Percentiles rank a stretch among this genome's conserved stretches.
Evolutionary conservation across 1,284 basidiomycete genomes (phyloP).

Genomic region (Megacollybia platyphylla): DNA sequence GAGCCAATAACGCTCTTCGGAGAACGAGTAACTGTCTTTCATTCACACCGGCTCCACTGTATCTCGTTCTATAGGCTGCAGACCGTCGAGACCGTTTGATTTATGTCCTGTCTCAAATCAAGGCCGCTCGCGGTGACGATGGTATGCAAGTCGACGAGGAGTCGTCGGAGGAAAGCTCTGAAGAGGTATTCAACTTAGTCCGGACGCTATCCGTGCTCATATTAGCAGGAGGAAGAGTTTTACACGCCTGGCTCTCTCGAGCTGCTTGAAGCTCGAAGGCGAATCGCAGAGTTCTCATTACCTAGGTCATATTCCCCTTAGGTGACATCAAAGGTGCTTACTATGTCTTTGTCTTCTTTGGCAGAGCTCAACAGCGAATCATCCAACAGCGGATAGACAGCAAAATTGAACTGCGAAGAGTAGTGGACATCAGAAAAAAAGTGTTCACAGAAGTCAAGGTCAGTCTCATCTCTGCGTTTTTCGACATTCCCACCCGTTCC

Average conservation of each 20-base stretch:
- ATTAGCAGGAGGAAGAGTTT: constrained; percentile 77
- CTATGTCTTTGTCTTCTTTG: constrained; percentile 28
- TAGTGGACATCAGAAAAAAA: constrained; percentile 85
- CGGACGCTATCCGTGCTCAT: not conserved
- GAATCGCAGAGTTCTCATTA: constrained; percentile 86
- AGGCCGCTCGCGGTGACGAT: constrained; percentile 67
- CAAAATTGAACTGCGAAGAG: constrained; percentile 76
- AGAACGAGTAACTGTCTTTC: constrained; percentile 57
- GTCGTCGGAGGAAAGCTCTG: constrained; percentile 54
- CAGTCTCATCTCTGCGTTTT: constrained; percentile 11
- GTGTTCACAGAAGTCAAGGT: constrained; percentile 87
- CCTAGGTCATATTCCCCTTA: constrained; percentile 63
- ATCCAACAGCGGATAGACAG: constrained; percentile 83
- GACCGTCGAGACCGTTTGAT: constrained; percentile 90
- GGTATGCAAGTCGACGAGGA: constrained; percentile 53
- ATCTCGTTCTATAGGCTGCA: constrained; percentile 42
- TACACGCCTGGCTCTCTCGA: constrained; percentile 87
- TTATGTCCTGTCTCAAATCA: constrained; percentile 83
- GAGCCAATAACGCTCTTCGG: constrained; percentile 97
- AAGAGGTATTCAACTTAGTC: constrained; percentile 42
- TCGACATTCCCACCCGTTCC: constrained; percentile 2
- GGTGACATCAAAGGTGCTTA: constrained; percentile 66
- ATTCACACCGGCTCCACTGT: constrained; percentile 8
- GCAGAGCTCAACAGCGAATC: constrained; percentile 87
- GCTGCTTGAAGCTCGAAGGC: constrained; percentile 72